phyloP scores from a whole-genome alignment of 73 alveolate genomes.

The Paramecium primaurelia region DNA sequence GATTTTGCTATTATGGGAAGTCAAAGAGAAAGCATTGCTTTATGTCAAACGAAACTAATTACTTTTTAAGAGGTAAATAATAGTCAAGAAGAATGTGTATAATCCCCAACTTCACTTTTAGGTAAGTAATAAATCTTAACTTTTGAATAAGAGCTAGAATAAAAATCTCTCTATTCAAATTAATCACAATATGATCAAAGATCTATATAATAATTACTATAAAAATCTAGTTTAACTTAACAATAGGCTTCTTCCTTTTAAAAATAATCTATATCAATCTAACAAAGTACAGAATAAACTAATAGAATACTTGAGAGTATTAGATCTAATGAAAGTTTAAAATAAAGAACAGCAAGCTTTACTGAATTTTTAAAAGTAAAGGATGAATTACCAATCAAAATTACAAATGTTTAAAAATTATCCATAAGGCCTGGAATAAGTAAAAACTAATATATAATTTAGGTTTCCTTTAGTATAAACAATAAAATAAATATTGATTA shows the following conservation, averaged over 20 bases:
- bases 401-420: not conserved
- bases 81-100: not conserved
- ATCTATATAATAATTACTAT: not conserved
- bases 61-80: not conserved
- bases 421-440: not conserved
- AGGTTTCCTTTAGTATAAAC: not conserved
- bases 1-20: conserved; percentile 17
- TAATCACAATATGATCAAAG: not conserved
- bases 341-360: not conserved
- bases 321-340: not conserved
- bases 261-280: not conserved
- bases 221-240: not conserved
- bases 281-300: not conserved
- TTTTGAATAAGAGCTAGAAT: not conserved
- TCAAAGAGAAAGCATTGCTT: not conserved
- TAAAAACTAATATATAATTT: not conserved
- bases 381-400: not conserved
- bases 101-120: not conserved
- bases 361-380: not conserved
- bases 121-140: not conserved
- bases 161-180: not conserved
- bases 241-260: not conserved
- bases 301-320: not conserved
- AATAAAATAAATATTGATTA: not conserved
- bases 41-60: not conserved